These are phyloP conservation scores for Stephania yunnanensis DNA, from an alignment of 164 flowering plant genomes.

Conservation along the genomic window DNA sequence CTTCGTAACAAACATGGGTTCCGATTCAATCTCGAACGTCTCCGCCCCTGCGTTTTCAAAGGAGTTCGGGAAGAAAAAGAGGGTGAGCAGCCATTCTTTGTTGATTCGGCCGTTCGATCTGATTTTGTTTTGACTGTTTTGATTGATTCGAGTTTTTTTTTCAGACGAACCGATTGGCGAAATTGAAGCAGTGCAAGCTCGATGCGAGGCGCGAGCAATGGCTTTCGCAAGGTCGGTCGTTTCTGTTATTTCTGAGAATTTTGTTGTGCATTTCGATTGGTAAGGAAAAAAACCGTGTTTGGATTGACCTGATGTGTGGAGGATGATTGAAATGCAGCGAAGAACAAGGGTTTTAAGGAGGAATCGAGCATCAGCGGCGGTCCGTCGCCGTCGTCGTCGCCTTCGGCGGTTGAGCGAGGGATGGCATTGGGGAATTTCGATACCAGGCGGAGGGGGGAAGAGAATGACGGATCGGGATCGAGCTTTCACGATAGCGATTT, in stretches of 20 bases:
- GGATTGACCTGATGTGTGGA: not conserved
- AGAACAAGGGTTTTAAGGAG: constrained; percentile 49
- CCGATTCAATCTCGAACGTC: constrained; percentile 45
- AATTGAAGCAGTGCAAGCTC: constrained; percentile 80
- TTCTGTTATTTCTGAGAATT: not conserved
- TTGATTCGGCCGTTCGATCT: not conserved
- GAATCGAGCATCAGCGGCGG: constrained; percentile 25
- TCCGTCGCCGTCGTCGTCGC: constrained; percentile 13
- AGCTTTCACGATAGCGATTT: constrained; percentile 41
- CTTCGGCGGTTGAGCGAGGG: constrained; percentile 12
- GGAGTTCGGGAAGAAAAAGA: constrained; percentile 62
- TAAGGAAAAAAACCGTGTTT: not conserved
- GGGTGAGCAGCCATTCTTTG: constrained; percentile 30
- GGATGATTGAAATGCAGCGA: constrained; percentile 27
- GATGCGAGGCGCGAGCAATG: constrained; percentile 82
- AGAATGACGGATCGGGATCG: constrained; percentile 30
- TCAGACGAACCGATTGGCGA: constrained; percentile 67
- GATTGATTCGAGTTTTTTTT: constrained; percentile 2
- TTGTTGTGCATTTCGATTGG: not conserved
- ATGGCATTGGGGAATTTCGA: constrained; percentile 28
- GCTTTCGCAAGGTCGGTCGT: constrained; percentile 38
- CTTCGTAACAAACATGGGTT: constrained; percentile 36
- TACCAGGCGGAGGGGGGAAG: constrained; percentile 24
- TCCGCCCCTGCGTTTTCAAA: constrained; percentile 33
- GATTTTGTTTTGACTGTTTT: not conserved